Conservation (phyloP, 2,329 filamentous ascomycete species). For the Zymoseptoria pseudotritici region DNA sequence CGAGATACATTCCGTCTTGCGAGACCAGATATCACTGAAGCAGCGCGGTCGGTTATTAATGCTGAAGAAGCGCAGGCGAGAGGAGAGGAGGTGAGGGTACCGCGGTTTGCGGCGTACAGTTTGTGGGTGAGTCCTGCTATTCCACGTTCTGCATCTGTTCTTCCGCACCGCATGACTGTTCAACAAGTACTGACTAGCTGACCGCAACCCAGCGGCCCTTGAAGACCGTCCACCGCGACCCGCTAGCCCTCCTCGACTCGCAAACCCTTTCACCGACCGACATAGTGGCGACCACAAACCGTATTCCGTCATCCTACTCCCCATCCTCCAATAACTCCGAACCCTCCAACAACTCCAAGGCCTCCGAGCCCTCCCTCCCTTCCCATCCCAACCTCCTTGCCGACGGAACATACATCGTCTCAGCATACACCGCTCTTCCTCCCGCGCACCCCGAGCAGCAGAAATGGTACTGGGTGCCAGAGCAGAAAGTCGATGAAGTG, state of each 20-base stretch:
- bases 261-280: slow-evolving; percentile 10
- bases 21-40: slow-evolving; percentile 8
- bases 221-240: slow-evolving; percentile 14
- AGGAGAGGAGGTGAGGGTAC: slow-evolving; percentile 10
- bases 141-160: no score
- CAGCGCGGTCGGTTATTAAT: slow-evolving; percentile 6
- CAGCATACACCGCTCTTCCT: slow-evolving; percentile 6
- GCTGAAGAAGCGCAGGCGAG: slow-evolving; percentile 9
- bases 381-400: background rate
- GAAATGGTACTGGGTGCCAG: slow-evolving; percentile 16
- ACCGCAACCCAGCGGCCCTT: slow-evolving; percentile 5
- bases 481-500: slow-evolving; percentile 14
- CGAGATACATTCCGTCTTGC: slow-evolving; percentile 3
- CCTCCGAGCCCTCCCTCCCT: no score
- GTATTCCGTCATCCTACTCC: slow-evolving; percentile 6
- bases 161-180: no score
- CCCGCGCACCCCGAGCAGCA: slow-evolving; percentile 8
- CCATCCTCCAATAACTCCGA: background rate
- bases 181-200: no score
- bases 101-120: slow-evolving; percentile 12
- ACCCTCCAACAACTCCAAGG: no score
- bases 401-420: slow-evolving; percentile 13
- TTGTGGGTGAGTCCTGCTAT: slow-evolving; percentile 8
- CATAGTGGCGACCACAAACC: slow-evolving; percentile 10
- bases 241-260: slow-evolving; percentile 13